These are phyloP conservation scores for Kazachstania psychrophila DNA, from an alignment of 805 yeast species.

Conservation along the genomic window DNA sequence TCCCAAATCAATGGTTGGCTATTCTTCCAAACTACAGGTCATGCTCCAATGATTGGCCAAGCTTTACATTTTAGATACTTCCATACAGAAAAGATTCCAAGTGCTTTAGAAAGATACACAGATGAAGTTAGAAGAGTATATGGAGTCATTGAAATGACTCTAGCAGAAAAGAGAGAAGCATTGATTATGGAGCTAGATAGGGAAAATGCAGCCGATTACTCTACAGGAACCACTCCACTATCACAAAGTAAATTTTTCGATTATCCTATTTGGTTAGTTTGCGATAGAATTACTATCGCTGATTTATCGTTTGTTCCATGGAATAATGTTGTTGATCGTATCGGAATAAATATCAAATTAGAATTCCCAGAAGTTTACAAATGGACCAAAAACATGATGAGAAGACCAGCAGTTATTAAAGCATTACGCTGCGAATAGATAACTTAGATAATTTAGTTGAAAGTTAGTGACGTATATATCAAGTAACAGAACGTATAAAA, in stretches of 20 bases:
- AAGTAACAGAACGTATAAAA: too few species aligned
- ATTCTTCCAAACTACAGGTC: constrained; percentile 92
- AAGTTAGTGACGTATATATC: too few species aligned
- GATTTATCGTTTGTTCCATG: constrained; percentile 92
- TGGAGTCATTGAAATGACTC: constrained; percentile 89
- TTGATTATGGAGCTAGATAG: constrained; percentile 80
- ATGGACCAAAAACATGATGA: constrained; percentile 94
- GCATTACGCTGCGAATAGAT: constrained; percentile 65
- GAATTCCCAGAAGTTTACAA: constrained; percentile 94
- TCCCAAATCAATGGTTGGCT: constrained; percentile 82
- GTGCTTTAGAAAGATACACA: constrained; percentile 83
- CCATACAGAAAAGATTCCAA: constrained; percentile 75
- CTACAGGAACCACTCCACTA: constrained; percentile 80
- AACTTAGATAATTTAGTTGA: too few species aligned
- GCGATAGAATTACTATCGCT: constrained; percentile 75
- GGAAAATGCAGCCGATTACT: constrained; percentile 79
- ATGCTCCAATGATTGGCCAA: constrained; percentile 98
- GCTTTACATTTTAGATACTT: constrained; percentile 89
- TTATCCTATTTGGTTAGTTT: constrained; percentile 91
- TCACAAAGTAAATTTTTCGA: constrained; percentile 81
- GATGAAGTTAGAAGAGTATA: constrained; percentile 90
- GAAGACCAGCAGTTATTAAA: constrained; percentile 82
- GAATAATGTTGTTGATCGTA: constrained; percentile 91
- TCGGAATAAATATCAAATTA: constrained; percentile 75
- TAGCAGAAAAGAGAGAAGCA: constrained; percentile 87